A percentile compares a stretch with the other conserved stretches of the same genome.
Conservation (phyloP, 1,284 basidiomycete genomes). For the Ceratorhiza oryzae-sativae region DNA sequence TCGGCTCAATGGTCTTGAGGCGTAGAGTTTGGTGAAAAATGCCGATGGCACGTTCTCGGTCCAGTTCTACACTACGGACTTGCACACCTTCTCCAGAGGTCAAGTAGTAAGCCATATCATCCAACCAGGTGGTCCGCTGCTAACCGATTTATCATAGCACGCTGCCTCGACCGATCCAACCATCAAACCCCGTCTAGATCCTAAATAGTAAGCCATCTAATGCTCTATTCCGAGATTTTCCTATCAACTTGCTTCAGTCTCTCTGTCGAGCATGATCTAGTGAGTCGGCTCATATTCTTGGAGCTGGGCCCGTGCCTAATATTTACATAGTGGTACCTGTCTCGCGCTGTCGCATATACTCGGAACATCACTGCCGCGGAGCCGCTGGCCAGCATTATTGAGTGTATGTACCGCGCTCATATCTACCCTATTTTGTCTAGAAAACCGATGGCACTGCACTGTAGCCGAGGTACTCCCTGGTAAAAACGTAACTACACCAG, state of each 20-base stretch:
- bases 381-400: conserved; percentile 21
- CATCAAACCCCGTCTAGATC: conserved; percentile 20
- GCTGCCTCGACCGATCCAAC: conserved; percentile 28
- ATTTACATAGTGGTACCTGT: conserved; percentile 20
- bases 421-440: background rate
- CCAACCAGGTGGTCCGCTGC: no score
- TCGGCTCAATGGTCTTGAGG: no score
- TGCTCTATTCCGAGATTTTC: background rate
- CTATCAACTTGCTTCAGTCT: background rate
- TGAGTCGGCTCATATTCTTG: background rate
- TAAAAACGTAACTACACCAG: conserved; percentile 23
- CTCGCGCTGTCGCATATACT: conserved; percentile 35
- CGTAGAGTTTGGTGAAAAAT: conserved; percentile 25
- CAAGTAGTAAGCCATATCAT: conserved; percentile 12
- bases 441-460: background rate
- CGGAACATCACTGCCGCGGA: conserved; percentile 31
- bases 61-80: conserved; percentile 32
- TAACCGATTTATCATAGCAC: background rate
- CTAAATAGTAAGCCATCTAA: conserved; percentile 16
- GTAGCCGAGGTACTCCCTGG: conserved; percentile 19
- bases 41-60: conserved; percentile 4
- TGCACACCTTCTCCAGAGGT: conserved; percentile 29
- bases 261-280: conserved; percentile 30
- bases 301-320: background rate
- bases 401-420: background rate